A percentile compares a stretch with the other conserved stretches of the same genome.
Evolutionary conservation across 257 asterid species (phyloP).

Genomic region (Ajuga chamaepitys): DNA sequence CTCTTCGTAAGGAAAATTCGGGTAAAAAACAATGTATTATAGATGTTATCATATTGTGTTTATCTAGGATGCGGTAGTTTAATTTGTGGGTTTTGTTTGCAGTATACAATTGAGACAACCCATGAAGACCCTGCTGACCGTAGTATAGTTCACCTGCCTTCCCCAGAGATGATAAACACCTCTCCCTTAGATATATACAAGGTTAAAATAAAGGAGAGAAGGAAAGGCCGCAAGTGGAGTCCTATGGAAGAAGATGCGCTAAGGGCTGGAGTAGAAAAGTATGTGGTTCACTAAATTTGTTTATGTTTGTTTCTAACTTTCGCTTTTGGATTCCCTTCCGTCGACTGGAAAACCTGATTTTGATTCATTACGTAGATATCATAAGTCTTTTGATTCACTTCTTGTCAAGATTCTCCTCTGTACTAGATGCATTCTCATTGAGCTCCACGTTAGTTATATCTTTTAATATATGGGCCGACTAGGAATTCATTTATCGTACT

Average conservation of each 20-base stretch:
- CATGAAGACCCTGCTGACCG: constrained; percentile 23
- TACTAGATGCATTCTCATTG: neutral
- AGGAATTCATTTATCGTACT: constrained; percentile 1
- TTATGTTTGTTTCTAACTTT: too few species aligned
- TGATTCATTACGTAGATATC: neutral
- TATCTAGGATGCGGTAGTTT: neutral
- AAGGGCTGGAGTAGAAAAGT: constrained; percentile 68
- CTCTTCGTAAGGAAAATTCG: too few species aligned
- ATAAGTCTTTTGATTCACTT: neutral
- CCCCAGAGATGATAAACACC: constrained; percentile 27
- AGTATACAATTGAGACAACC: constrained; percentile 47
- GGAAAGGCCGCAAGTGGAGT: constrained; percentile 55
- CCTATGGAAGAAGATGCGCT: constrained; percentile 64
- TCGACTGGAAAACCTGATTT: neutral
- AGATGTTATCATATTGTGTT: too few species aligned
- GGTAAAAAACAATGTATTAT: too few species aligned
- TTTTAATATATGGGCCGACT: neutral
- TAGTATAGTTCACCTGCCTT: constrained; percentile 31
- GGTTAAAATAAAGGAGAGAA: constrained; percentile 37
- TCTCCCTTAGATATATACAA: constrained; percentile 41
- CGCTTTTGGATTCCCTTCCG: neutral
- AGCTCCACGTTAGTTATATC: too few species aligned
- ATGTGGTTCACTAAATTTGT: constrained; percentile 13
- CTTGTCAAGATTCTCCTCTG: neutral
- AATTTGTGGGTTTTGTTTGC: constrained; percentile 19